Base-by-base conservation (phyloP, 768 basidiomycete genomes). In the Calocera cornea region DNA sequence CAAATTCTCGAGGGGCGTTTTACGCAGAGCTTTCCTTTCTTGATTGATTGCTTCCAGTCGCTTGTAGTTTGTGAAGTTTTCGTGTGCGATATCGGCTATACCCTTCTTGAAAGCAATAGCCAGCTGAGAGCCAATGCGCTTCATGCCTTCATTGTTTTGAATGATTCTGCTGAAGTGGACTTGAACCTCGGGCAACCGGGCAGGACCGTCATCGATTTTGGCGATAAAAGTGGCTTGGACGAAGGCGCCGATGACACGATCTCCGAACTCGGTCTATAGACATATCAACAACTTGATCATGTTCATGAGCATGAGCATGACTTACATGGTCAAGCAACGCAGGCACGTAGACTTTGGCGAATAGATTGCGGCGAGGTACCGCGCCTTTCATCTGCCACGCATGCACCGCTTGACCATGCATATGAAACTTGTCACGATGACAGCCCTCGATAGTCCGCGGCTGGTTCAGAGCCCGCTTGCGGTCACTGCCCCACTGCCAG, bases 231-330 rank as follows among this genome's bases (percentile, higher is more conserved):
- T 60, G 10, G 22, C 16, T 16, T 27, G 27, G 27, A 60, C 54
- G 16, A 60, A 29, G 5, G 54, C 11, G 10, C 54, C 54, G 16
- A 60, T 27, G 27, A 33, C 31, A 7, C 31, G 54, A 60, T 60
- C 31, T 11, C 5, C 31, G 54, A 60, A 60, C 31, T 60, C 54
- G 54, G 31, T 10, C 54, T 60, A 27, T 5, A 33, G 7, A 33
- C 2, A 5, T 5, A 27, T 60, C 54, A 60, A 27, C 19, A 60
- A 8, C 27, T 33, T n/a, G 8, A 47, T 47, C 5, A 24, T 47
- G 54, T 2, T 60, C 54, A 60, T 60, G 54, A 33, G 14, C 54
- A 60, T 60, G 54, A 60, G 14, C 54, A 60, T 60, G 54, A 60
- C 11, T 33, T 19, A 60, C 31, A 22, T 60, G 54, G 19, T 47